phyloP scores from a whole-genome alignment of 371 early-diverging fungal species.

The Chytridiales sp. region DNA sequence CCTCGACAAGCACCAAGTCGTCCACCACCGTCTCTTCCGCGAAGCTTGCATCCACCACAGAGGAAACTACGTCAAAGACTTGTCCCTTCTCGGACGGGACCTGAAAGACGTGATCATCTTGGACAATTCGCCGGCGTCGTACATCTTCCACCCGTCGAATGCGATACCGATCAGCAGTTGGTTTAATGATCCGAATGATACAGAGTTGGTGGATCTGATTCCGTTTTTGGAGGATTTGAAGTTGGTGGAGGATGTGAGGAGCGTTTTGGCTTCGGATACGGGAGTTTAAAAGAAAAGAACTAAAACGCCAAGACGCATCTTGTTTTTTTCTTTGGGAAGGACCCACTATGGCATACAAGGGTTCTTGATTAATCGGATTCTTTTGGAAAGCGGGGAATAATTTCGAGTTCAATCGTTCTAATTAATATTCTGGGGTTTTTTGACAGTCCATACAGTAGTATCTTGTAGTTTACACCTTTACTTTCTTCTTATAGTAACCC shows the following conservation, averaged over 20 bases:
- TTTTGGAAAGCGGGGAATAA: no score
- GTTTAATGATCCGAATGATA: slow-evolving; percentile 95
- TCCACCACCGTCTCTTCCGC: slow-evolving; percentile 90
- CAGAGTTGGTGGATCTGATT: slow-evolving; percentile 88
- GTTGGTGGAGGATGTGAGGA: slow-evolving; percentile 82
- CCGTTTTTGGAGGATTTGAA: slow-evolving; percentile 91
- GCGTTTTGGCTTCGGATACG: slow-evolving; percentile 62
- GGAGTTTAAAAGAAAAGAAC: no score
- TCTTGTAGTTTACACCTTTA: no score
- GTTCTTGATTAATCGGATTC: no score
- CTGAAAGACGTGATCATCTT: slow-evolving; percentile 78
- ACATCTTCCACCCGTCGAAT: slow-evolving; percentile 91
- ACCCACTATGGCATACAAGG: no score
- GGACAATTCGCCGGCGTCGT: slow-evolving; percentile 91
- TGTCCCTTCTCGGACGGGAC: slow-evolving; percentile 81
- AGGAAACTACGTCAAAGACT: slow-evolving; percentile 95
- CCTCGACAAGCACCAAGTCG: slow-evolving; percentile 80
- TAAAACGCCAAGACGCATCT: no score
- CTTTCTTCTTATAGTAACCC: no score
- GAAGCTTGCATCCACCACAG: slow-evolving; percentile 93
- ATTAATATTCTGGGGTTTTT: no score
- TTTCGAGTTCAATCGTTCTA: no score
- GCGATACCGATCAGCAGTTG: slow-evolving; percentile 95
- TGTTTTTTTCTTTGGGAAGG: no score
- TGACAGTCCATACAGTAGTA: no score